These are phyloP conservation scores for Nemania abortiva DNA, from an alignment of 2,329 filamentous ascomycete species.

Conservation along the genomic window DNA sequence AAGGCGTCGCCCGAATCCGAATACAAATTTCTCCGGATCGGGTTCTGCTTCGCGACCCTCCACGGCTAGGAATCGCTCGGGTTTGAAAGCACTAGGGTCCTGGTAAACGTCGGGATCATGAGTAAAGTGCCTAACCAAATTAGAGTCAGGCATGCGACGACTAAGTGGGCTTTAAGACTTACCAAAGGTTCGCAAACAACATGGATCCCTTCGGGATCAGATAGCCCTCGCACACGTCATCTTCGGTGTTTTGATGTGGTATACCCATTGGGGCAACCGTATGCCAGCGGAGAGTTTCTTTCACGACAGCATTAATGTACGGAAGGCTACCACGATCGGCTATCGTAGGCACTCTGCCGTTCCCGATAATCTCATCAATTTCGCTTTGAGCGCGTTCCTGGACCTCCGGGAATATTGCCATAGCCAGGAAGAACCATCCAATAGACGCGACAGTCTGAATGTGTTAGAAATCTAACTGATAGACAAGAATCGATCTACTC, in stretches of 20 bases:
- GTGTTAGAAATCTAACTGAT: not conserved
- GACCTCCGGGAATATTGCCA: constrained; percentile 60
- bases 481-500: not conserved
- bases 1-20: constrained; percentile 54
- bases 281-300: constrained; percentile 47
- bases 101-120: constrained; percentile 77
- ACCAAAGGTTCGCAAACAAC: constrained; percentile 40
- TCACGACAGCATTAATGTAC: constrained; percentile 47
- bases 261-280: constrained; percentile 46
- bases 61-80: constrained; percentile 50
- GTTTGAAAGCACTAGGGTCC: constrained; percentile 51
- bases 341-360: constrained; percentile 44
- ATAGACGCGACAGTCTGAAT: constrained; percentile 57
- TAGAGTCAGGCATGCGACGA: constrained; percentile 6
- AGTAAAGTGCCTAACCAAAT: constrained; percentile 53
- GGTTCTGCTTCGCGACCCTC: constrained; percentile 43
- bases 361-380: constrained; percentile 50
- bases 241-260: constrained; percentile 25
- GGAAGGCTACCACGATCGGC: constrained; percentile 44
- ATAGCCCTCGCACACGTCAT: constrained; percentile 37
- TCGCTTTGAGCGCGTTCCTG: constrained; percentile 53
- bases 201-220: constrained; percentile 38
- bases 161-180: not conserved
- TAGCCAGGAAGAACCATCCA: constrained; percentile 60
- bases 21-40: constrained; percentile 47